Base-by-base conservation (phyloP, 129 eudicot species). In the sunflower (Helianthus annuus) region DNA sequence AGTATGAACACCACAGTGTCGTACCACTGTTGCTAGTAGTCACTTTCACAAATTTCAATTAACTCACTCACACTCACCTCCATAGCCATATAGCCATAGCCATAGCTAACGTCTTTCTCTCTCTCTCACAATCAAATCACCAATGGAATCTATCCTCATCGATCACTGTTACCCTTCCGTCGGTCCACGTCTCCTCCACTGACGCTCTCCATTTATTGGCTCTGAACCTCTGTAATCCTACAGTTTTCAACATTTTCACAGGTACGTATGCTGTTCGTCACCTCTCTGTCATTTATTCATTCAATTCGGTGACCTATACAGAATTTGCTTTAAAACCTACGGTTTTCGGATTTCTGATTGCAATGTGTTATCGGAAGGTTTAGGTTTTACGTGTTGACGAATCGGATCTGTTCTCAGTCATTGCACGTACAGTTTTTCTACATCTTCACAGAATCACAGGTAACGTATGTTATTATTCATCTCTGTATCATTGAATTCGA, bases 41-140 rank as follows among this genome's bases (percentile, higher is more conserved):
- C 64, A 62, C 81, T 77, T 77, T 70, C 81, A 10, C 76, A 38
- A 51, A 60, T 59, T 60, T 39, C 81, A 61, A 77, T 9, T 49
- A 60, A 29, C 54, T 58, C 12, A 68, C 63, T 29, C 45, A 6
- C 10, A 40, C 45, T 42, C 46, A 42, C 46, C 71, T 32, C 69
- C 75, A 76, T 66, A 53, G 22, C 48, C 56, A 34, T 46, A 67
- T 62, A 48, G 62, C 62, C 46, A 42, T 40, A 74, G 59, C 12
- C 10, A 70, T 56, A 70, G 36, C 27, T 12, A 56, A 29, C 16
- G 1, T 19, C 22, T 19, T 19, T 19, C 8, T 8, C 9, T 32
- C 29, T 32, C 68, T 42, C 34, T 51, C 54, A 38, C 42, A 69
- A 77, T 77, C 81, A 77, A 62, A 76, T 76, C 80, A 76, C 10